Conservation (phyloP, 1,284 basidiomycete genomes). For the Trametes sp. region DNA sequence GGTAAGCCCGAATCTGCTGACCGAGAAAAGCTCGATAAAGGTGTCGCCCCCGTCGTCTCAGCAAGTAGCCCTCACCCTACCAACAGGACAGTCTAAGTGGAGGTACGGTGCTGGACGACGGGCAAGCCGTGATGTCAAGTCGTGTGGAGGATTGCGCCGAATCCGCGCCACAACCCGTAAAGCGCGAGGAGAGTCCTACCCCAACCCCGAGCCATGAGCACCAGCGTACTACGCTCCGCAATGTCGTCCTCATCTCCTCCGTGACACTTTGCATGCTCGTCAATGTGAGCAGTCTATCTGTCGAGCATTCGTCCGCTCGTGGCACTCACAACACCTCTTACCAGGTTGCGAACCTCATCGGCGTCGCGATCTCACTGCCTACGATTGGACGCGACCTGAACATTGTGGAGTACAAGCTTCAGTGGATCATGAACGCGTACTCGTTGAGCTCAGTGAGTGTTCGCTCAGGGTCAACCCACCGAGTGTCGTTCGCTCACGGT, state of each 20-base stretch:
- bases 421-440: constrained; percentile 12
- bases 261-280: not conserved
- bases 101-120: too few relatives aligned
- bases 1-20: too few relatives aligned
- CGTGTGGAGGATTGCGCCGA: too few relatives aligned
- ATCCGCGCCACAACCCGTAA: too few relatives aligned
- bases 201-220: too few relatives aligned
- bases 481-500: too few relatives aligned
- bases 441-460: not conserved
- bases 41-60: too few relatives aligned
- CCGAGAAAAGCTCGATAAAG: too few relatives aligned
- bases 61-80: too few relatives aligned
- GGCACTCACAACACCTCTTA: not conserved
- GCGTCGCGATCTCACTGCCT: constrained; percentile 2
- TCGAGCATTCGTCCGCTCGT: not conserved
- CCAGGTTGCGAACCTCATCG: constrained; percentile 2
- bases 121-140: too few relatives aligned
- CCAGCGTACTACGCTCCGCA: not conserved
- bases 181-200: too few relatives aligned
- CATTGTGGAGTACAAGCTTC: constrained; percentile 7
- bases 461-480: not conserved
- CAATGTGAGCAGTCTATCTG: not conserved
- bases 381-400: constrained; percentile 7
- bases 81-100: too few relatives aligned
- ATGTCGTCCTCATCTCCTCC: not conserved